Base-by-base conservation (phyloP, 208 protist species). In the Tritrichomonas foetus region DNA sequence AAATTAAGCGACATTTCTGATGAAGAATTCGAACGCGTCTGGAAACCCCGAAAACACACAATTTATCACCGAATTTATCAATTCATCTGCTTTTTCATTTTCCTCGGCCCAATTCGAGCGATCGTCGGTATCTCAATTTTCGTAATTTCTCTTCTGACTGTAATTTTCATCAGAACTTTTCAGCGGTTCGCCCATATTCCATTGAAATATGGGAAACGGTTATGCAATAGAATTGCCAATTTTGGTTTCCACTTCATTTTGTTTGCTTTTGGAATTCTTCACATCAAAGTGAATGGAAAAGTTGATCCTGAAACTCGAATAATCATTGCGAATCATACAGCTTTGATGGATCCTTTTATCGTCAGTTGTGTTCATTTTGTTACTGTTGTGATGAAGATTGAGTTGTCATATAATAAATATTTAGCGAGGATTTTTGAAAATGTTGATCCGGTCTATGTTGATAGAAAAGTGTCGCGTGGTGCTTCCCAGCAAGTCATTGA, bases 361-460 rank as follows among this genome's bases (percentile, higher is more conserved):
- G 57, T 89, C 27, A n/a, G 14, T 14, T 61, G 47, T 27, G n/a
- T n/a, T 39, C 47, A 27, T 39, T 16, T 57, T 50, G 47, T 39
- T 39, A 57, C 78, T 20, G 41, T 89, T 89, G 78, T 89, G 8
- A 89, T 89, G 78, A 89, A 89, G 27, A n/a, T 20, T 27, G 30
- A 30, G 14, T n/a, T 89, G 5, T 1, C 14, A 1, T 25, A 53
- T 11, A 25, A 0, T 5, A 3, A 16, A 57, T 14, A 20, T 1
- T 39, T 53, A 33, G 8, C 16, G 2, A 25, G 13, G 41, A 27
- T 89, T 14, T 57, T 36, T 8, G 78, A 89, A 11, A 89, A 41
- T 50, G 44, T 61, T 57, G 78, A 89, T 57, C 78, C 78, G 39
- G 44, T 89, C 20, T 89, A 89, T 89, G 78, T 89, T 39, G 39